phyloP scores from a whole-genome alignment of 2,329 filamentous ascomycete species.

The Colletotrichum musicola region DNA sequence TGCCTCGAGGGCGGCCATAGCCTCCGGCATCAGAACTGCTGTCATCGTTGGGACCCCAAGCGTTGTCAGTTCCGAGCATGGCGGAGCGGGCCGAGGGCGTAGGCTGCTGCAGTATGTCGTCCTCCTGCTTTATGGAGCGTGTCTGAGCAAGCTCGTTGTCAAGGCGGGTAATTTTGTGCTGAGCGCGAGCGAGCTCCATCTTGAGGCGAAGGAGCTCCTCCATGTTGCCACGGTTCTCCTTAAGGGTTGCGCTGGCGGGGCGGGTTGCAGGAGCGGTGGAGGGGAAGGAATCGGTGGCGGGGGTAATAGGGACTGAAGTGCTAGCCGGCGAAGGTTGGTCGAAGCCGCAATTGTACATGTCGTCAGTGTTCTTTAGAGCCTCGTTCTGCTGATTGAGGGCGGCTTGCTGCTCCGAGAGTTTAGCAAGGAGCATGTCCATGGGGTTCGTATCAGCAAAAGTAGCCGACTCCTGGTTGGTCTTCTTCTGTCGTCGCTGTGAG shows the following conservation, averaged over 20 bases:
- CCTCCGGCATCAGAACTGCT: slow-evolving; percentile 66
- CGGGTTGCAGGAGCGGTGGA: slow-evolving; percentile 63
- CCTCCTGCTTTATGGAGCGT: slow-evolving; percentile 69
- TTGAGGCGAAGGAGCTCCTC: slow-evolving; percentile 78
- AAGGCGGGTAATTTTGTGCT: slow-evolving; percentile 77
- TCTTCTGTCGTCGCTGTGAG: slow-evolving; percentile 58
- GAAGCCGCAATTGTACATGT: slow-evolving; percentile 52
- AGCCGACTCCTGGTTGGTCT: slow-evolving; percentile 59
- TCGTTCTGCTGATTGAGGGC: slow-evolving; percentile 71
- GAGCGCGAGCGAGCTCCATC: slow-evolving; percentile 77
- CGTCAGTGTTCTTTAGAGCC: slow-evolving; percentile 58
- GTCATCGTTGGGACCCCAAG: slow-evolving; percentile 69
- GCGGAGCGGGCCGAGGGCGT: slow-evolving; percentile 6
- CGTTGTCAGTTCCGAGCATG: slow-evolving; percentile 50
- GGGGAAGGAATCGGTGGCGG: slow-evolving; percentile 68
- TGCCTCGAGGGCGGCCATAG: slow-evolving; percentile 66
- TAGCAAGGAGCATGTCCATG: slow-evolving; percentile 80
- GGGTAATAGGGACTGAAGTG: slow-evolving; percentile 73
- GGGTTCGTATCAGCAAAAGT: slow-evolving; percentile 58
- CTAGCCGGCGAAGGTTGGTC: slow-evolving; percentile 64
- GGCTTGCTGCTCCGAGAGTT: slow-evolving; percentile 78
- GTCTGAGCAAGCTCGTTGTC: slow-evolving; percentile 78
- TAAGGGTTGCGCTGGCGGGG: slow-evolving; percentile 64
- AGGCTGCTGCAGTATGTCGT: slow-evolving; percentile 39
- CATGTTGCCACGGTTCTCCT: slow-evolving; percentile 54